A percentile compares a stretch with the other conserved stretches of the same genome.
Evolutionary conservation across 305 asterid genomes (phyloP).

Genomic region (Solanum aculeatissimum): DNA sequence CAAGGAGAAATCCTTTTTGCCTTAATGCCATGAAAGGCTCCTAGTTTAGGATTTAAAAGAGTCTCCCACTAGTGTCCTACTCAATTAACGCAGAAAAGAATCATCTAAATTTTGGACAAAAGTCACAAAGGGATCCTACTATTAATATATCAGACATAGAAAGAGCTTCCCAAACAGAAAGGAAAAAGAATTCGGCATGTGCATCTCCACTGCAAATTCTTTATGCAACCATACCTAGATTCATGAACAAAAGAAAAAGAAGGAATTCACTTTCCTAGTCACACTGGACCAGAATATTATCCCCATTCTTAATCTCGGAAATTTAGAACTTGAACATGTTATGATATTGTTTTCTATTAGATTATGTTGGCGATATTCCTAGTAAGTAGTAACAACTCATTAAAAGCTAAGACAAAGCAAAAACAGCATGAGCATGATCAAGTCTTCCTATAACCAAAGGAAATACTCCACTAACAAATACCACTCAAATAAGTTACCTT

Average conservation of each 20-base stretch:
- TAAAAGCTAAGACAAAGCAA: neutral
- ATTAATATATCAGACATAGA: neutral
- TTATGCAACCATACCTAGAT: neutral
- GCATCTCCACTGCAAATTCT: neutral
- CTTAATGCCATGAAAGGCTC: neutral
- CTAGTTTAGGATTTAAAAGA: neutral
- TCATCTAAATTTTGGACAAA: neutral
- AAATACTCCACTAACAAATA: neutral
- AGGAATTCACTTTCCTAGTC: neutral
- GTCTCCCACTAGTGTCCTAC: neutral
- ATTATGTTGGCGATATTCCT: neutral
- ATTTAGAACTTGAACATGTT: neutral
- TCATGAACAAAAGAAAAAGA: neutral
- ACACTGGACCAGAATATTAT: neutral
- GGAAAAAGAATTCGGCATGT: neutral
- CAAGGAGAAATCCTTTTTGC: neutral
- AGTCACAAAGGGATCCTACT: neutral
- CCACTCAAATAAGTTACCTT: slow-evolving; percentile 41
- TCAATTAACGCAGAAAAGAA: neutral
- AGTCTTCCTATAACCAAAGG: neutral
- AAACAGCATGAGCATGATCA: neutral
- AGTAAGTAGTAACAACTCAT: neutral
- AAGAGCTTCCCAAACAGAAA: neutral
- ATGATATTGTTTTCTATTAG: neutral
- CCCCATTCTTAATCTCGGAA: neutral